Percentiles rank a stretch among this genome's conserved stretches.
Evolutionary conservation across 495 filamentous ascomycete species (phyloP).

Genomic region (Penicillium riverlandense): DNA sequence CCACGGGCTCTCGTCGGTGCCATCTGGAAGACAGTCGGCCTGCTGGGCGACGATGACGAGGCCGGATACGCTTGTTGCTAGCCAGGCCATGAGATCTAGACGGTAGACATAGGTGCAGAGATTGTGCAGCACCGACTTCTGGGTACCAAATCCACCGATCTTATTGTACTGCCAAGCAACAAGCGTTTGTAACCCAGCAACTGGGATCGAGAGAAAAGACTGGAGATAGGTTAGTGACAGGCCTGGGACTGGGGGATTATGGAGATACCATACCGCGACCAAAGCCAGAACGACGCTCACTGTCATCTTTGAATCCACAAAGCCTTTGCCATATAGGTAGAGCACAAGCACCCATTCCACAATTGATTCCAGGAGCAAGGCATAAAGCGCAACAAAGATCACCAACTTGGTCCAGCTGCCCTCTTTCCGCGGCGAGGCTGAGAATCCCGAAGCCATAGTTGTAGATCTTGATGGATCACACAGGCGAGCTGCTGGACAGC

Average conservation of each 20-base stretch:
- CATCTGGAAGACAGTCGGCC: slow-evolving; percentile 27
- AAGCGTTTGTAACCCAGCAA: slow-evolving; percentile 34
- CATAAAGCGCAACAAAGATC: slow-evolving; percentile 36
- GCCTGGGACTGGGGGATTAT: neutral
- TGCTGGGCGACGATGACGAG: slow-evolving; percentile 37
- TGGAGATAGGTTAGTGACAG: slow-evolving; percentile 8
- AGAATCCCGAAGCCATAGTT: slow-evolving; percentile 21
- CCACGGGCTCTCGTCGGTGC: slow-evolving; percentile 25
- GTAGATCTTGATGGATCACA: neutral
- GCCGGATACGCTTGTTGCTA: slow-evolving; percentile 34
- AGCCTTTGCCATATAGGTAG: slow-evolving; percentile 30
- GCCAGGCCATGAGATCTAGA: slow-evolving; percentile 31
- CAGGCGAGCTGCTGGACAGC: slow-evolving; percentile 4
- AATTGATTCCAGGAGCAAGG: slow-evolving; percentile 31
- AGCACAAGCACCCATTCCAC: slow-evolving; percentile 31
- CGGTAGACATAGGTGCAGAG: slow-evolving; percentile 33
- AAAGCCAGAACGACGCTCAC: slow-evolving; percentile 33
- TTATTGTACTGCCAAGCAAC: slow-evolving; percentile 41
- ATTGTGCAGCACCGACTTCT: slow-evolving; percentile 28
- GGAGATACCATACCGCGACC: slow-evolving; percentile 23
- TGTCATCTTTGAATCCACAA: slow-evolving; percentile 36
- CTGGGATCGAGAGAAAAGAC: slow-evolving; percentile 34
- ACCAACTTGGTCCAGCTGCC: slow-evolving; percentile 34
- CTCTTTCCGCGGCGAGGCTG: slow-evolving; percentile 18
- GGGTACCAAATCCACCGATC: slow-evolving; percentile 26